Evolutionary conservation across 2,329 filamentous ascomycete species (phyloP).

Genomic region (Xylaria sp.): DNA sequence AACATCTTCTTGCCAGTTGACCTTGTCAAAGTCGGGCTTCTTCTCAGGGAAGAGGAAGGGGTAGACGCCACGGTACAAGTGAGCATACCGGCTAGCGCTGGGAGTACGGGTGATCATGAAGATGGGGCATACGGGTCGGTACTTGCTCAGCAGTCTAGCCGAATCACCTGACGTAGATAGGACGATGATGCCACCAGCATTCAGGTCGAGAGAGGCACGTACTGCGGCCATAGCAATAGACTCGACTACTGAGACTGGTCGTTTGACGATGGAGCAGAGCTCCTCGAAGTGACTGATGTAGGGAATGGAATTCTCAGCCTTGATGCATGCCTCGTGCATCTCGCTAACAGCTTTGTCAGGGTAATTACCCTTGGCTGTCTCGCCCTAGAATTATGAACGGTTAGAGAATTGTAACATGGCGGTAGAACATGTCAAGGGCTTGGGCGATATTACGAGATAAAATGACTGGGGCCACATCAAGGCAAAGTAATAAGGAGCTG

Average conservation of each 20-base stretch:
- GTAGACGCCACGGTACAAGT: slow-evolving; percentile 97
- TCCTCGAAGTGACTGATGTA: slow-evolving; percentile 98
- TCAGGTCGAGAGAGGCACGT: slow-evolving; percentile 93
- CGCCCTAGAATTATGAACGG: slow-evolving; percentile 64
- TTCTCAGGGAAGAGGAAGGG: slow-evolving; percentile 93
- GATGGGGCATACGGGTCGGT: slow-evolving; percentile 97
- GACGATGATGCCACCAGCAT: slow-evolving; percentile 94
- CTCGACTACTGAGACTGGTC: slow-evolving; percentile 89
- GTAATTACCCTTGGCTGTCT: slow-evolving; percentile 98
- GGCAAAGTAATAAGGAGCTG: not conserved
- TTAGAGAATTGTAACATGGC: slow-evolving; percentile 6
- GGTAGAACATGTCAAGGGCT: not conserved
- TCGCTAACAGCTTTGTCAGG: slow-evolving; percentile 90
- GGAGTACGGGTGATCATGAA: slow-evolving; percentile 97
- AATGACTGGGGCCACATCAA: not conserved
- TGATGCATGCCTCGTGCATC: slow-evolving; percentile 98
- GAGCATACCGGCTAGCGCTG: slow-evolving; percentile 86
- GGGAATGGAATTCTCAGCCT: slow-evolving; percentile 96
- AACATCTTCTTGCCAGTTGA: slow-evolving; percentile 99
- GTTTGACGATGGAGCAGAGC: slow-evolving; percentile 82
- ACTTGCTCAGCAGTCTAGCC: slow-evolving; percentile 96
- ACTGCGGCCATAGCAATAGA: slow-evolving; percentile 98
- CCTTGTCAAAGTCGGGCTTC: slow-evolving; percentile 93
- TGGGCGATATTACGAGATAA: not conserved
- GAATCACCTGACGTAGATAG: slow-evolving; percentile 96